Base-by-base conservation (phyloP, 2,329 filamentous ascomycete species). In the Dryadomyces quercivorus region DNA sequence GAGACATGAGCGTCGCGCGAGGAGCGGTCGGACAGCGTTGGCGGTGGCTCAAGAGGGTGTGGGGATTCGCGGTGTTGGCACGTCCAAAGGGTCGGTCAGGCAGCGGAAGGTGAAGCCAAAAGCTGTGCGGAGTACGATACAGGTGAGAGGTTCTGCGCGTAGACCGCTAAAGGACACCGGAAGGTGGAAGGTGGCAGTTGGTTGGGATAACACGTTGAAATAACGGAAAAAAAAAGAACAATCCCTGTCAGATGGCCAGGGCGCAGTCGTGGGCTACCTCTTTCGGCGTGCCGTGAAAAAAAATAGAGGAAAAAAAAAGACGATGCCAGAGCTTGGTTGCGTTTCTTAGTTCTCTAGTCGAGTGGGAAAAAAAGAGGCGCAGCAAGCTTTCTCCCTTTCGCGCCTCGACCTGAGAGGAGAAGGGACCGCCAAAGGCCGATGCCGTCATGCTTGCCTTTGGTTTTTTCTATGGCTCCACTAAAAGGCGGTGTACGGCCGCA, bases 1-100 rank as follows among this genome's bases (percentile, higher is more conserved):
- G 56, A 26, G 60, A 61, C 60, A 61, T 61, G 52, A 50, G 16
- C n/a, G n/a, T n/a, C n/a, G n/a, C n/a, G n/a, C n/a, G n/a, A n/a
- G n/a, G n/a, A n/a, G n/a, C n/a, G n/a, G n/a, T n/a, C n/a, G n/a
- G n/a, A n/a, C n/a, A n/a, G n/a, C n/a, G n/a, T n/a, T n/a, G n/a
- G n/a, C n/a, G n/a, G n/a, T n/a, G n/a, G n/a, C n/a, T n/a, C n/a
- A n/a, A n/a, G n/a, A n/a, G n/a, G n/a, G n/a, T n/a, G n/a, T n/a
- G n/a, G n/a, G n/a, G n/a, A n/a, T n/a, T n/a, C n/a, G n/a, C n/a
- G n/a, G n/a, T n/a, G n/a, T n/a, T n/a, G n/a, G n/a, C n/a, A n/a
- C n/a, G n/a, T n/a, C n/a, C n/a, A 18, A 43, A 15, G 9, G 48
- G 18, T 31, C 26, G 26, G 26, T 31, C 26, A 31, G 26, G 26